Evolutionary conservation across 1,284 basidiomycete genomes (phyloP).

Genomic region (Cystobasidium pallidum): DNA sequence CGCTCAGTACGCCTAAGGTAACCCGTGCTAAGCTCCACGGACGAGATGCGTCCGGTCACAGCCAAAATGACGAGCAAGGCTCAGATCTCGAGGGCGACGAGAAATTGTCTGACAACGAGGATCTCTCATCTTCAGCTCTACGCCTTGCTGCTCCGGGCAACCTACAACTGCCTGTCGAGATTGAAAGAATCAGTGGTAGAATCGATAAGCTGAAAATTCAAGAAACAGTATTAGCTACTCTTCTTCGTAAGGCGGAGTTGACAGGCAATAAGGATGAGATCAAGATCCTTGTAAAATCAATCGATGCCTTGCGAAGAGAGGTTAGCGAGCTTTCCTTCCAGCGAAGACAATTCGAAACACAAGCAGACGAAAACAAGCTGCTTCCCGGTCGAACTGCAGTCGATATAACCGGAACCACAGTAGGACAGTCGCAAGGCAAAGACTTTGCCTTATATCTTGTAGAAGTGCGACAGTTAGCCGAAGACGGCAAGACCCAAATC

Average conservation of each 20-base stretch:
- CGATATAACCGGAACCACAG: conserved; percentile 70
- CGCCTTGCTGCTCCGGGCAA: conserved; percentile 73
- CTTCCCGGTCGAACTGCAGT: conserved; percentile 77
- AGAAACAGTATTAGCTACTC: conserved; percentile 75
- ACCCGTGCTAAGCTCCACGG: conserved; percentile 6
- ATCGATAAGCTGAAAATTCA: conserved; percentile 77
- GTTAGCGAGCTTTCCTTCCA: conserved; percentile 82
- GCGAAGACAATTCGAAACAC: conserved; percentile 85
- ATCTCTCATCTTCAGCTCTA: background rate
- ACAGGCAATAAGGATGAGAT: conserved; percentile 87
- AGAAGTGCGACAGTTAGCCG: conserved; percentile 81
- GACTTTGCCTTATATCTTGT: conserved; percentile 90
- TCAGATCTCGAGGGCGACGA: conserved; percentile 15
- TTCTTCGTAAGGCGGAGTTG: conserved; percentile 91
- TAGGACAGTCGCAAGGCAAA: conserved; percentile 75
- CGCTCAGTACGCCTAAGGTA: background rate
- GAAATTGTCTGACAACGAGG: conserved; percentile 4
- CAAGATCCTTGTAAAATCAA: conserved; percentile 76
- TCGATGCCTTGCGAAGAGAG: conserved; percentile 77
- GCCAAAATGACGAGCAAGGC: conserved; percentile 8
- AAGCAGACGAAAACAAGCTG: conserved; percentile 80
- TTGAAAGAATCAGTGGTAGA: conserved; percentile 72
- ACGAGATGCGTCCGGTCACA: conserved; percentile 1
- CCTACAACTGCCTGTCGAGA: conserved; percentile 79
- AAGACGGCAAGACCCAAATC: conserved; percentile 68